Evolutionary conservation across 148 eudicot species (phyloP).

Genomic region (Chenopodium formosanum): DNA sequence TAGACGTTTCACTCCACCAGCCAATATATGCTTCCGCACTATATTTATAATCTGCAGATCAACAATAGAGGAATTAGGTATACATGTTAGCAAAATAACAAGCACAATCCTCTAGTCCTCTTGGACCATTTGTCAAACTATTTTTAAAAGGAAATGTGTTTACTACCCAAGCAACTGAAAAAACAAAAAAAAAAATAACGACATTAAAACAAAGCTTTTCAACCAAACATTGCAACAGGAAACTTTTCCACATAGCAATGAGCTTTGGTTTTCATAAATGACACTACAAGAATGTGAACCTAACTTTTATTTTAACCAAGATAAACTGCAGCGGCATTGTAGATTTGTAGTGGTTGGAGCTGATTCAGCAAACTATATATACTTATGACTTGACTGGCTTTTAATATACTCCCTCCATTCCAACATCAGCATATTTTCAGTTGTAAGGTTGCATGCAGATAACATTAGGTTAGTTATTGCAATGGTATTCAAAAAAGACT

Average conservation of each 20-base stretch:
- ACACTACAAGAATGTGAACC: too few species aligned
- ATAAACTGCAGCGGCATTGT: not conserved
- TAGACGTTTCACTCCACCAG: conserved; percentile 89
- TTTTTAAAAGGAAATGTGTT: not conserved
- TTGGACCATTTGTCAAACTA: not conserved
- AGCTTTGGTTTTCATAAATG: not conserved
- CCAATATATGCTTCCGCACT: conserved; percentile 76
- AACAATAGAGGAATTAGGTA: conserved; percentile 21
- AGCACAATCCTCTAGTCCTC: conserved; percentile 13
- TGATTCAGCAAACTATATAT: not conserved
- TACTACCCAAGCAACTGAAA: not conserved
- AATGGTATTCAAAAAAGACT: not conserved
- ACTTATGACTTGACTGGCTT: not conserved
- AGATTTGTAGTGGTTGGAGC: too few species aligned
- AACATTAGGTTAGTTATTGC: not conserved
- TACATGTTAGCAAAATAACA: not conserved
- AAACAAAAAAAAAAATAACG: not conserved
- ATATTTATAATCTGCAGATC: conserved; percentile 72
- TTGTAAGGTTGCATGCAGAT: not conserved
- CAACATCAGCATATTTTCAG: not conserved
- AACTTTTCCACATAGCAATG: not conserved
- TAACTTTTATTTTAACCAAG: not conserved
- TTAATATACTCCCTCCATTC: not conserved
- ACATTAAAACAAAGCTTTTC: not conserved
- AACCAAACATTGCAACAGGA: not conserved